Evolutionary conservation across 768 basidiomycete genomes (phyloP).

Genomic region (Lactifluus volemus): DNA sequence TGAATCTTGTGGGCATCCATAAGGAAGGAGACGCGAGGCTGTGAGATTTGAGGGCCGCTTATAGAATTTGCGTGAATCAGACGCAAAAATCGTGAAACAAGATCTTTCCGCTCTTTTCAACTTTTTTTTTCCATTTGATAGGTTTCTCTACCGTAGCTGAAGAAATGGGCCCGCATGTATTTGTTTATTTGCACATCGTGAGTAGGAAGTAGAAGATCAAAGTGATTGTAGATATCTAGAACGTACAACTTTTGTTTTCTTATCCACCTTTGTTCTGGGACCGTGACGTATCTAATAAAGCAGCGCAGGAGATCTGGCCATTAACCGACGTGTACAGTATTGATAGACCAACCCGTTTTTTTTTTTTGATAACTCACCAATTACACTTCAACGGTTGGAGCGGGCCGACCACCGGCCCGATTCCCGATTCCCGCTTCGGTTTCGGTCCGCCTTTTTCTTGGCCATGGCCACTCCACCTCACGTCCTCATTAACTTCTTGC

Average conservation of each 20-base stretch:
- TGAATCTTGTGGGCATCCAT: conserved; percentile 42
- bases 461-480: too few species aligned
- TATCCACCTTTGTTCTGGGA: too few species aligned
- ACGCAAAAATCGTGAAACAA: neutral
- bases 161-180: neutral
- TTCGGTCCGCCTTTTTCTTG: too few species aligned
- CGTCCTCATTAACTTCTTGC: too few species aligned
- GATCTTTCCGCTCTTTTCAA: neutral
- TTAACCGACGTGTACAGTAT: too few species aligned
- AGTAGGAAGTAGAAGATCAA: neutral
- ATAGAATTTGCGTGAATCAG: neutral
- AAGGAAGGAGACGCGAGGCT: neutral
- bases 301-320: neutral
- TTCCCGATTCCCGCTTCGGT: too few species aligned
- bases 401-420: too few species aligned
- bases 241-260: neutral
- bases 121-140: neutral
- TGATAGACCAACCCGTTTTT: too few species aligned
- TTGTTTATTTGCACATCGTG: neutral
- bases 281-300: too few species aligned
- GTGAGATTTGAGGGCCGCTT: neutral
- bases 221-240: neutral
- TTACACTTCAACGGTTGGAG: too few species aligned
- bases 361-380: too few species aligned
- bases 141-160: neutral